These are phyloP conservation scores for Truncatella angustata DNA, from an alignment of 2,329 filamentous ascomycete genomes.

Conservation along the genomic window DNA sequence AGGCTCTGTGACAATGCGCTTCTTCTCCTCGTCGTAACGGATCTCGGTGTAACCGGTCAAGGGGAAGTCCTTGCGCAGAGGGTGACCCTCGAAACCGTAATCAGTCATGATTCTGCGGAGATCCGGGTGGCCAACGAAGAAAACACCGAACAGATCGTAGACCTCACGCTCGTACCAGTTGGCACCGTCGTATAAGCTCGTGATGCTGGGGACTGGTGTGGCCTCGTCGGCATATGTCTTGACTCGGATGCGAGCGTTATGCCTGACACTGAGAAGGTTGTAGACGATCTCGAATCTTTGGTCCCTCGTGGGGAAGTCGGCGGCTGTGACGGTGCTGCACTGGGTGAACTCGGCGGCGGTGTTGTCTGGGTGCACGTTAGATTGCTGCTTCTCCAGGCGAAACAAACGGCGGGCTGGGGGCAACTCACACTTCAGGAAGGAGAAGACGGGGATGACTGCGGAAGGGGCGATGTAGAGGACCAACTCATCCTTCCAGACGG, in stretches of 20 bases:
- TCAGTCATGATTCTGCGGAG: slow-evolving; percentile 98
- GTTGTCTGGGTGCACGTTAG: slow-evolving; percentile 61
- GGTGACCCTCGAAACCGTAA: slow-evolving; percentile 98
- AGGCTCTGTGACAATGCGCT: slow-evolving; percentile 96
- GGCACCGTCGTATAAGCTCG: slow-evolving; percentile 84
- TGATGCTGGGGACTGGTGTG: slow-evolving; percentile 86
- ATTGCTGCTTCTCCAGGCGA: too few relatives aligned
- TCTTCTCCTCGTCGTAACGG: slow-evolving; percentile 99
- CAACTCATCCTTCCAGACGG: slow-evolving; percentile 98
- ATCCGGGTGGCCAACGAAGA: slow-evolving; percentile 94
- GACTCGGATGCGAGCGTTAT: slow-evolving; percentile 94
- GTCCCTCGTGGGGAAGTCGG: slow-evolving; percentile 93
- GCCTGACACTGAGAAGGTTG: slow-evolving; percentile 91
- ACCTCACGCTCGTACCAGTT: slow-evolving; percentile 99
- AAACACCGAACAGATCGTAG: slow-evolving; percentile 96
- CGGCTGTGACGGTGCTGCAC: slow-evolving; percentile 86
- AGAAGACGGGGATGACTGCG: slow-evolving; percentile 87
- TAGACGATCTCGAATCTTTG: slow-evolving; percentile 98
- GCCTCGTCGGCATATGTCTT: slow-evolving; percentile 99
- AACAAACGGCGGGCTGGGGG: slow-evolving; percentile 13
- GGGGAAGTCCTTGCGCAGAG: slow-evolving; percentile 95
- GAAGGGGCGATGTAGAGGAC: slow-evolving; percentile 88
- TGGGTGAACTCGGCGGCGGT: slow-evolving; percentile 96
- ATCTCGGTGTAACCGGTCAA: slow-evolving; percentile 98
- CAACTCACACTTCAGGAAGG: slow-evolving; percentile 78